Conservation (phyloP, 768 basidiomycete genomes). For the Termitomyces heimii region DNA sequence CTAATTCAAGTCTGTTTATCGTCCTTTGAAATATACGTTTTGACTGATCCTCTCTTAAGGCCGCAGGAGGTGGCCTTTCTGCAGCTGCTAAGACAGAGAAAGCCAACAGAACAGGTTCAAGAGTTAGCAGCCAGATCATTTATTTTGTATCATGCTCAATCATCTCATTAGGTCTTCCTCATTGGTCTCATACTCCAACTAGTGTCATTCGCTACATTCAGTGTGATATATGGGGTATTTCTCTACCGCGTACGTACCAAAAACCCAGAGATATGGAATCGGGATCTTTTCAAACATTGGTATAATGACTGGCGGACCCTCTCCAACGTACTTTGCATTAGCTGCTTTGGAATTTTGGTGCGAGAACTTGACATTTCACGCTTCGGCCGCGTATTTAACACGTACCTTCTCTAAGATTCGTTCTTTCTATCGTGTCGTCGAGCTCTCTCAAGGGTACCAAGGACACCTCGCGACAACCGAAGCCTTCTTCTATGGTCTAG, state of each 20-base stretch:
- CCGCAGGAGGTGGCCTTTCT: slow-evolving; percentile 42
- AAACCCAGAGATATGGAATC: slow-evolving; percentile 33
- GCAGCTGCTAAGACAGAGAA: slow-evolving; percentile 29
- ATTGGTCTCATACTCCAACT: slow-evolving; percentile 40
- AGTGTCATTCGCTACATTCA: slow-evolving; percentile 46
- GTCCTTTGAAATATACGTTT: neutral
- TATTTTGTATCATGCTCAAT: neutral
- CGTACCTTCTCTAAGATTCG: slow-evolving; percentile 42
- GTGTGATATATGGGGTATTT: slow-evolving; percentile 39
- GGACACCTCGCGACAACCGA: slow-evolving; percentile 56
- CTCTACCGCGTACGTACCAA: slow-evolving; percentile 39
- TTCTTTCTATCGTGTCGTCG: slow-evolving; percentile 52
- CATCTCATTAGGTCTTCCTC: neutral
- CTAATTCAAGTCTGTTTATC: slow-evolving; percentile 44
- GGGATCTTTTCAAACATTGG: slow-evolving; percentile 35
- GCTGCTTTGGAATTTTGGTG: slow-evolving; percentile 61
- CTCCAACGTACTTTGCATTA: slow-evolving; percentile 42
- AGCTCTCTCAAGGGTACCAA: slow-evolving; percentile 57
- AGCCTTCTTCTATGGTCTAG: slow-evolving; percentile 56
- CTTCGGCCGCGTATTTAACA: neutral
- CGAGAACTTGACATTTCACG: slow-evolving; percentile 9
- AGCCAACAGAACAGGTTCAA: slow-evolving; percentile 24
- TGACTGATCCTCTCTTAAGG: slow-evolving; percentile 21
- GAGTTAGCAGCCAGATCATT: slow-evolving; percentile 19
- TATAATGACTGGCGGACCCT: slow-evolving; percentile 55